Base-by-base conservation (phyloP, 495 filamentous ascomycete species). In the Annulohypoxylon maeteangense region DNA sequence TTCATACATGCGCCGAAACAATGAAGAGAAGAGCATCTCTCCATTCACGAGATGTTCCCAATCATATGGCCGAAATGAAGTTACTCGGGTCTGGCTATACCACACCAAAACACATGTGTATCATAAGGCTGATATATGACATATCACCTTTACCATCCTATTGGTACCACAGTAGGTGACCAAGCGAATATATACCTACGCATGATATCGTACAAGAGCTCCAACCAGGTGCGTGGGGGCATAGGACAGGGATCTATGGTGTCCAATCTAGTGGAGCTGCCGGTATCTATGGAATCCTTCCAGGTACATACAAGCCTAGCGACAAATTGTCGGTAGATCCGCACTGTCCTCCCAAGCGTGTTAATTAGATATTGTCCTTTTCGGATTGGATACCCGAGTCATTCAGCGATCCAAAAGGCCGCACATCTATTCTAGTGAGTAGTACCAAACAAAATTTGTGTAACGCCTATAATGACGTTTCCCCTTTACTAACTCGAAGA, bases 241-340 rank as follows among this genome's bases (percentile, higher is more conserved):
- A 18, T 12, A 47, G 62, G 38, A 22, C 29, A 40, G 59, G 59
- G 38, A 25, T 47, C 11, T 10, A 16, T 50, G 31, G 47, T n/a
- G 4, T 31, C 64, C 25, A 45, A 67, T 60, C 36, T 54, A 22
- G 56, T 60, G 47, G 58, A 63, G 58, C 8, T 36, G 8, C 51
- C 42, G 31, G 50, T 62, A 63, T 62, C 67, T 65, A 57, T 69
- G 31, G 32, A 44, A 44, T 44, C 40, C 40, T 44, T 6, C n/a
- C 40, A 44, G 40, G 40, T 36, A 36, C 36, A 40, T 14, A 36
- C 36, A 40, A 4, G 8, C n/a, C n/a, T 44, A 62, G 47, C 48
- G 48, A 71, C 55, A 62, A 71, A 50, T 50, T 56, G 42, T 44
- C 45, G 48, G 48, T 51, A 61, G 56, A 57, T 36, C 40, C n/a